Base-by-base conservation (phyloP, 352 stramenopile genomes). In the Pythium graminicola region DNA sequence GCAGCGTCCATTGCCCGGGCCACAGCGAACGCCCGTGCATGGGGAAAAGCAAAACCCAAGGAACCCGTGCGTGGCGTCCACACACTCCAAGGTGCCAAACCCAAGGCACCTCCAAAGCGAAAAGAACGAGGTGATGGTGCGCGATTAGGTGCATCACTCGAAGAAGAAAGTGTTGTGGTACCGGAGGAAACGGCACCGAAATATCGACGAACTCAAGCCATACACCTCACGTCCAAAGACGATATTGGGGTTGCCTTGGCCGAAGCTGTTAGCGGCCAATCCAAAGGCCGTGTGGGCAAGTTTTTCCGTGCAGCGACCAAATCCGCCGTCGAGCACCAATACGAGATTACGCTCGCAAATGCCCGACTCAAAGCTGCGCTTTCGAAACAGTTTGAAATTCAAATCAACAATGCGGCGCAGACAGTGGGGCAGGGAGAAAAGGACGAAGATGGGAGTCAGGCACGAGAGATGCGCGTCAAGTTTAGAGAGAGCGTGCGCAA, bases 401-500 rank as follows among this genome's bases (percentile, higher is more conserved):
- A 57, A 19, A 4, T 24, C 4, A 22, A 42, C 17, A 4, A 28
- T 6, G 17, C 4, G 14, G 28, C 36, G 76, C 22, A 57, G 75
- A 14, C 46, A 36, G 60, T 62, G 28, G 55, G 49, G 41, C 47
- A 60, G 26, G 57, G 58, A 3, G 41, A 70, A 39, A 23, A 67
- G 39, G 20, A 54, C 41, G 9, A 40, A 6, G 17, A 36, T 14
- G 14, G 31, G 8, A 14, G 31, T 14, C 31, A 36, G 31, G 24
- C 14, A 10, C 31, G 44, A 10, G 70, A 84, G 48, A 73, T 95
- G 51, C 62, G 46, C 1, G 73, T 95, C 14, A 70, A 69, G n/a
- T 95, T 91, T 38, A 86, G 87, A 54, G 82, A 91, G 52, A 71
- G 74, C 19, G 60, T 72, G 31, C 84, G 81, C 48, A 92, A 88